Base-by-base conservation (phyloP, 192 early-diverging fungal species). In the Coemansia sp. region DNA sequence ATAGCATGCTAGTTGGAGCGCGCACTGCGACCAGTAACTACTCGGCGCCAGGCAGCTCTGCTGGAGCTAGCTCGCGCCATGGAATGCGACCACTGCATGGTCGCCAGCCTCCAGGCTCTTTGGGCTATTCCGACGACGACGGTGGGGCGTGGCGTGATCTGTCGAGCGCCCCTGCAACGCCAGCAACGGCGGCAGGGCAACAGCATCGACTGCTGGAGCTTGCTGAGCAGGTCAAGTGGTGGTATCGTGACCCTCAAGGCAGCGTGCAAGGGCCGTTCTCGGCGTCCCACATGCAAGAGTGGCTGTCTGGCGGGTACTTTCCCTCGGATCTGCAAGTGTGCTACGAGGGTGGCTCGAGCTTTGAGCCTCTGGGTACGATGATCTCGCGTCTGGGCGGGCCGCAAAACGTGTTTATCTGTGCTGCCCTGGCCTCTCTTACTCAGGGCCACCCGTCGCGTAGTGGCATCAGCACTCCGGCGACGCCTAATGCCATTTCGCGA, bases 241-340 rank as follows among this genome's bases (percentile, higher is more conserved):
- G 87, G 58, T 95, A 95, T 68, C 86, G 92, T 31, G 95, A 95
- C 69, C 92, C 93, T 7, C 86, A 85, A 65, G 92, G 92, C 9
- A 88, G 83, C 47, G 84, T 94, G 23, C 95, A 96, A 75, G 96
- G 95, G 21, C 95, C 96, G 23, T 99, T 97, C 70, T 76, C 85
- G 10, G 85, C 90, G 16, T 75, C 88, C 12, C 90, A 95, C 53
- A 99, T 99, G 96, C 93, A 99, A 47, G 94, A 93, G 39, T 99
- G 96, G 96, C 94, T 87, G 78, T 85, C 85, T 21, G 88, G 85
- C 21, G 92, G 91, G 25, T 99, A 93, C 73, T 97, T 99, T 68
- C 82, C 84, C 0, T 78, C 84, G 20, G 87, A 89, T 42, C 83
- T 99, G 34, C 88, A 93, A 25, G 88, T 99, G 34, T 89, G 90